These are phyloP conservation scores for Recurvomyces mirabilis DNA, from an alignment of 495 filamentous ascomycete genomes.

Conservation along the genomic window DNA sequence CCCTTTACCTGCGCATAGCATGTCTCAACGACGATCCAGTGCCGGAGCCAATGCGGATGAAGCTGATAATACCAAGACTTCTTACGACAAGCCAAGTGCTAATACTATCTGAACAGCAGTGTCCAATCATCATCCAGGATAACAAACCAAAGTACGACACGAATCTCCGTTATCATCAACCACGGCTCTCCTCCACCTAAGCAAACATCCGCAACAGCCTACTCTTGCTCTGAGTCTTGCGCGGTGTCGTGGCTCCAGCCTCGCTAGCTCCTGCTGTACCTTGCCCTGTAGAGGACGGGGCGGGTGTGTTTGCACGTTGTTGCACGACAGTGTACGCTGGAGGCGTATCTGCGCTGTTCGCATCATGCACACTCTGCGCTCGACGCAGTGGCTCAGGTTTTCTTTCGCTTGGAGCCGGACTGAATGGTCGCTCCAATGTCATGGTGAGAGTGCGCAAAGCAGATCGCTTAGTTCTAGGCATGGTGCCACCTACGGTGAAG, in stretches of 20 bases:
- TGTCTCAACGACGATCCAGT: no score
- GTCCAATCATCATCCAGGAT: background rate
- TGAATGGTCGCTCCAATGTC: conserved; percentile 20
- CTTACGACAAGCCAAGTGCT: no score
- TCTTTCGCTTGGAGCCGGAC: conserved; percentile 14
- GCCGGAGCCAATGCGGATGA: no score
- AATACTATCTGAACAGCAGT: no score
- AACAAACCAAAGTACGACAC: background rate
- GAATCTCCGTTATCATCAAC: no score
- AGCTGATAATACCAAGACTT: no score
- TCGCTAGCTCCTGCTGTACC: background rate
- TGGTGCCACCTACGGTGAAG: conserved; percentile 27
- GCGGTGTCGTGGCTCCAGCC: conserved; percentile 4
- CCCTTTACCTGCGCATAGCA: no score
- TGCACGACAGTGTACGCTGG: conserved; percentile 16
- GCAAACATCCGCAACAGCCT: conserved; percentile 12
- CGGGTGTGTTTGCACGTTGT: conserved; percentile 1
- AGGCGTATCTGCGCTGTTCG: background rate
- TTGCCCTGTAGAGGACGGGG: background rate
- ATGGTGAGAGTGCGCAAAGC: conserved; percentile 18
- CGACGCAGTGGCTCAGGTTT: conserved; percentile 17
- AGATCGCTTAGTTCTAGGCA: conserved; percentile 19
- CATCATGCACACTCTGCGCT: conserved; percentile 16
- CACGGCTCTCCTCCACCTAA: no score
- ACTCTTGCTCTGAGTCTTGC: conserved; percentile 7